phyloP scores from a whole-genome alignment of 2,329 filamentous ascomycete genomes.

The Pseudocercospora fijiensis region DNA sequence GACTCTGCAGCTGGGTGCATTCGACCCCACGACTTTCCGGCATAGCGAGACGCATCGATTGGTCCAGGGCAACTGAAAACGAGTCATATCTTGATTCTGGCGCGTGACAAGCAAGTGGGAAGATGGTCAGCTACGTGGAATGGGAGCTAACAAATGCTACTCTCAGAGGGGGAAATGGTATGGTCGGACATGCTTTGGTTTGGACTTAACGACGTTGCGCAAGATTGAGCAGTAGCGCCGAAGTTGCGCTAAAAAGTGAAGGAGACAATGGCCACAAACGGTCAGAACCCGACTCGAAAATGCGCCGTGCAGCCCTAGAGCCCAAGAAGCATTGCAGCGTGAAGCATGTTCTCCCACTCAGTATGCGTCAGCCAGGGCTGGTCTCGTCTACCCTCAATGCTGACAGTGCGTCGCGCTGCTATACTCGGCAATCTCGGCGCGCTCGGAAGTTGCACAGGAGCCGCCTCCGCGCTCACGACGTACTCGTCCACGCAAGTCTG shows the following conservation, averaged over 20 bases:
- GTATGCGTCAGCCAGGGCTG: constrained; percentile 3
- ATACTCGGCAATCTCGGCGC: constrained; percentile 14
- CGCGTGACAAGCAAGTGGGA: constrained; percentile 5
- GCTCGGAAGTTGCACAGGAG: constrained; percentile 3
- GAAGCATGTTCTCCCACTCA: background rate
- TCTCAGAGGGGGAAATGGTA: background rate
- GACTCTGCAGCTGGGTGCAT: constrained; percentile 5
- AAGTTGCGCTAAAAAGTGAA: background rate
- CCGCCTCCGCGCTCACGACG: constrained; percentile 2
- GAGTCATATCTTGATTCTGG: background rate
- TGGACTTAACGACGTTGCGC: background rate
- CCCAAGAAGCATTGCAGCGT: constrained; percentile 1
- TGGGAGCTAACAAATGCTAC: background rate
- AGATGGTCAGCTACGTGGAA: background rate
- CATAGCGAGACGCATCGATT: background rate
- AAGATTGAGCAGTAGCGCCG: background rate
- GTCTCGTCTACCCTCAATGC: background rate
- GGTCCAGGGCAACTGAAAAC: background rate
- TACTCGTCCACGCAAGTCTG: constrained; percentile 6
- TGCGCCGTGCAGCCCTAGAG: constrained; percentile 3
- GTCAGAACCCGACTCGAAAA: background rate
- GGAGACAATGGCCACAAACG: background rate
- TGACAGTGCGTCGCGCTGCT: constrained; percentile 3
- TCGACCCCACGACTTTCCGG: background rate
- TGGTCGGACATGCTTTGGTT: background rate